phyloP scores from a whole-genome alignment of 768 basidiomycete genomes.

The Lactifluus piperatus region DNA sequence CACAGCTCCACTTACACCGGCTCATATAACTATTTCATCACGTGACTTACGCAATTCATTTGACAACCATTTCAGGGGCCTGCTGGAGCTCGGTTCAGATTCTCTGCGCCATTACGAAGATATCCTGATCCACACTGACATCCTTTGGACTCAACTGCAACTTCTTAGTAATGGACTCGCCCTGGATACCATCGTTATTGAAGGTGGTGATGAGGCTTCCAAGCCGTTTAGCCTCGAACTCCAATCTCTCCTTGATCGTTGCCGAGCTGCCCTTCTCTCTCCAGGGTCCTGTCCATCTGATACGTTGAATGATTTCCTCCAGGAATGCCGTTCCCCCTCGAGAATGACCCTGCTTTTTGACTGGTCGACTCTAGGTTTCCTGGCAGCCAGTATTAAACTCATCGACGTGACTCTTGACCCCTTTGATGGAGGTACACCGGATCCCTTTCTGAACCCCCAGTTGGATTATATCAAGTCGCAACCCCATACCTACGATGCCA shows the following conservation, averaged over 20 bases:
- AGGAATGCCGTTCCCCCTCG: slow-evolving; percentile 37
- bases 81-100: slow-evolving; percentile 37
- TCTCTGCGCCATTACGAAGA: slow-evolving; percentile 57
- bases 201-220: slow-evolving; percentile 15
- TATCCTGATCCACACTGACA: slow-evolving; percentile 46
- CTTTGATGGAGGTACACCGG: slow-evolving; percentile 27
- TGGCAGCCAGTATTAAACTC: slow-evolving; percentile 48
- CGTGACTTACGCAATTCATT: slow-evolving; percentile 48
- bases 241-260: slow-evolving; percentile 36
- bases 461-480: slow-evolving; percentile 20
- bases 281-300: slow-evolving; percentile 36
- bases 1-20: slow-evolving; percentile 31
- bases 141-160: slow-evolving; percentile 61
- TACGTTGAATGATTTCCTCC: slow-evolving; percentile 43
- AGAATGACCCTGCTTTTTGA: slow-evolving; percentile 53
- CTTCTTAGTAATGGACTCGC: slow-evolving; percentile 59
- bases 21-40: slow-evolving; percentile 45
- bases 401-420: slow-evolving; percentile 13
- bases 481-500: slow-evolving; percentile 47
- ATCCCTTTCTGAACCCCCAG: slow-evolving; percentile 40
- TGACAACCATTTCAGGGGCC: slow-evolving; percentile 39
- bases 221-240: slow-evolving; percentile 18
- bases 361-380: slow-evolving; percentile 55
- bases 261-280: slow-evolving; percentile 43
- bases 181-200: slow-evolving; percentile 54